These are phyloP conservation scores for Aspergillus olivimuriae DNA, from an alignment of 495 filamentous ascomycete genomes.

Conservation along the genomic window DNA sequence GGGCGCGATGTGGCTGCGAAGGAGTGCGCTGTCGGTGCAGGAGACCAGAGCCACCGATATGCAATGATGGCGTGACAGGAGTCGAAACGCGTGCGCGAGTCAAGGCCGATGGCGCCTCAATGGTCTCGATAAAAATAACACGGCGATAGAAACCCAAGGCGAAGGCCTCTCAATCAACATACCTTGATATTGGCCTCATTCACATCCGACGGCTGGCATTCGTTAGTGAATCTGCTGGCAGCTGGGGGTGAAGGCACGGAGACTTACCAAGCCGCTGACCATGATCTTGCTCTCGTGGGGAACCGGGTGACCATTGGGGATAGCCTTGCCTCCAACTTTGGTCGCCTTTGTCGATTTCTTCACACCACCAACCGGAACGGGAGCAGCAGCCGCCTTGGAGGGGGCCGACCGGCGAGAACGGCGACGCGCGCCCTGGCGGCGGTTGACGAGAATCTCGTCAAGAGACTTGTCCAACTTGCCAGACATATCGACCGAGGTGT, in stretches of 20 bases:
- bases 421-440: conserved; percentile 51
- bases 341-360: conserved; percentile 67
- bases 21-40: conserved; percentile 35
- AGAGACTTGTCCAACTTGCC: conserved; percentile 92
- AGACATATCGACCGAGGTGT: conserved; percentile 73
- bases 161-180: conserved; percentile 73
- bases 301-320: conserved; percentile 54
- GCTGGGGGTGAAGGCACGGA: too few relatives aligned
- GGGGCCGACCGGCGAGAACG: conserved; percentile 47
- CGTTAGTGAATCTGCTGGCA: conserved; percentile 56
- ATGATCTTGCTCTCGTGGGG: conserved; percentile 85
- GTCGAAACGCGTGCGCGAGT: conserved; percentile 30
- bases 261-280: conserved; percentile 91
- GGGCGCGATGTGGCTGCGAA: conserved; percentile 29
- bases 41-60: conserved; percentile 21
- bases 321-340: conserved; percentile 56
- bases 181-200: conserved; percentile 96
- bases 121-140: conserved; percentile 40
- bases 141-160: conserved; percentile 50
- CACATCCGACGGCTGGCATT: conserved; percentile 79
- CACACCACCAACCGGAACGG: conserved; percentile 77
- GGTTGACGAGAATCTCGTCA: conserved; percentile 86
- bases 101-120: conserved; percentile 35
- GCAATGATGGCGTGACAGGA: conserved; percentile 22
- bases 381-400: conserved; percentile 42